A percentile compares a stretch with the other conserved stretches of the same genome.
Conservation (phyloP, 169 alveolate genomes). For the Cryptosporidium parvum region DNA sequence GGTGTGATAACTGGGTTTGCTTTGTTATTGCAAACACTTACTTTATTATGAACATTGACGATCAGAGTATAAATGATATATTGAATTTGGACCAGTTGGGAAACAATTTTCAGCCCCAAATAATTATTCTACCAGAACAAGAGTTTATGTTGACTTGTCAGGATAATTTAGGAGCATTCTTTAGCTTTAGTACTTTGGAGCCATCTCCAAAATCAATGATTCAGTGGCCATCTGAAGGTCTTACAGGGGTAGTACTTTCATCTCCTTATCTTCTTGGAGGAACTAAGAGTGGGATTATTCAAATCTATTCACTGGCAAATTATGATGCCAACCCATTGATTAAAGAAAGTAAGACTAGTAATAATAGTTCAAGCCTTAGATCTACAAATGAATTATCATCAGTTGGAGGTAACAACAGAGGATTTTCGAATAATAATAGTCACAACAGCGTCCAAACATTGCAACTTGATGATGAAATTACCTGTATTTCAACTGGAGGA, state of each 20-base stretch:
- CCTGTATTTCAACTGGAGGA: slow-evolving; percentile 49
- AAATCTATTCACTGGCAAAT: slow-evolving; percentile 58
- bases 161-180: slow-evolving; percentile 67
- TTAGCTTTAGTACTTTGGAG: slow-evolving; percentile 25
- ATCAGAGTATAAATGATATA: slow-evolving; percentile 45
- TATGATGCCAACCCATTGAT: not conserved
- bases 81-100: slow-evolving; percentile 41
- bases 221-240: slow-evolving; percentile 73
- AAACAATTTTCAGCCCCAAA: slow-evolving; percentile 29
- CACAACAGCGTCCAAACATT: slow-evolving; percentile 36
- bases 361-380: not conserved
- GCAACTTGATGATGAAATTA: slow-evolving; percentile 72
- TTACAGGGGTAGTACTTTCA: slow-evolving; percentile 64
- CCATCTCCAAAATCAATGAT: slow-evolving; percentile 74
- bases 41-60: slow-evolving; percentile 58
- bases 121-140: slow-evolving; percentile 41
- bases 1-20: slow-evolving; percentile 72
- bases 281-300: slow-evolving; percentile 55
- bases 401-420: not conserved
- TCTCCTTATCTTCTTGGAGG: slow-evolving; percentile 71
- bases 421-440: slow-evolving; percentile 4
- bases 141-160: slow-evolving; percentile 72
- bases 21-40: slow-evolving; percentile 41
- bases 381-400: not conserved
- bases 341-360: not conserved